Evolutionary conservation across 306 rosid genomes (phyloP).

Genomic region (Begonia peltatifolia): DNA sequence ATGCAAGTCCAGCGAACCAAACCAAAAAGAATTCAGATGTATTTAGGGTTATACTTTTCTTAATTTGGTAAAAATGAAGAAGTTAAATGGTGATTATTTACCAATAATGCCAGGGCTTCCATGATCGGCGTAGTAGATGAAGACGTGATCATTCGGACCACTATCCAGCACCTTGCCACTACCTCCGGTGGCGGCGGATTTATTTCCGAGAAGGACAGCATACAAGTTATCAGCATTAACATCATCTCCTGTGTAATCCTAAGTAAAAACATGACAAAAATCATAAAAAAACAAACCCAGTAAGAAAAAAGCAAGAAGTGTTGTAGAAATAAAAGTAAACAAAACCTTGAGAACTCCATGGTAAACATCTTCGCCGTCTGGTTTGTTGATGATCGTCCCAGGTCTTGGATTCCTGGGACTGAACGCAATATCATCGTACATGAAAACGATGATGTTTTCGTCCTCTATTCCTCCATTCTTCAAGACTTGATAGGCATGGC

Average conservation of each 20-base stretch:
- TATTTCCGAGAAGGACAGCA: conserved; percentile 46
- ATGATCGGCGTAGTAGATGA: conserved; percentile 54
- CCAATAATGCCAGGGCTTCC: conserved; percentile 32
- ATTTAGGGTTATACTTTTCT: neutral
- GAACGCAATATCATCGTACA: conserved; percentile 44
- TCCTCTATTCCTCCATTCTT: conserved; percentile 34
- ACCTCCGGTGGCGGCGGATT: conserved; percentile 36
- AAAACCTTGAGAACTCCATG: conserved; percentile 39
- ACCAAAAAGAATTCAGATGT: too few relatives aligned
- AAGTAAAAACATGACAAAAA: neutral
- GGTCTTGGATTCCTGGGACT: conserved; percentile 22
- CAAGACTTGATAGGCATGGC: conserved; percentile 43
- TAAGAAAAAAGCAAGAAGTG: neutral
- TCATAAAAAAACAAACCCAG: neutral
- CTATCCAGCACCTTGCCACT: conserved; percentile 48
- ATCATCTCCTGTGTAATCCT: conserved; percentile 32
- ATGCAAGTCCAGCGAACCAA: too few relatives aligned
- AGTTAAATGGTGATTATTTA: conserved; percentile 7
- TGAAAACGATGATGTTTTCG: conserved; percentile 40
- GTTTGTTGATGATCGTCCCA: conserved; percentile 38
- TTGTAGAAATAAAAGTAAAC: too few relatives aligned
- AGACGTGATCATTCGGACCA: conserved; percentile 42
- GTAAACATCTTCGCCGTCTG: conserved; percentile 26
- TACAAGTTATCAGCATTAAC: conserved; percentile 22
- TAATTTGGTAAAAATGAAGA: neutral